These are phyloP conservation scores for Begonia peltatifolia DNA, from an alignment of 306 rosid species.

Conservation along the genomic window DNA sequence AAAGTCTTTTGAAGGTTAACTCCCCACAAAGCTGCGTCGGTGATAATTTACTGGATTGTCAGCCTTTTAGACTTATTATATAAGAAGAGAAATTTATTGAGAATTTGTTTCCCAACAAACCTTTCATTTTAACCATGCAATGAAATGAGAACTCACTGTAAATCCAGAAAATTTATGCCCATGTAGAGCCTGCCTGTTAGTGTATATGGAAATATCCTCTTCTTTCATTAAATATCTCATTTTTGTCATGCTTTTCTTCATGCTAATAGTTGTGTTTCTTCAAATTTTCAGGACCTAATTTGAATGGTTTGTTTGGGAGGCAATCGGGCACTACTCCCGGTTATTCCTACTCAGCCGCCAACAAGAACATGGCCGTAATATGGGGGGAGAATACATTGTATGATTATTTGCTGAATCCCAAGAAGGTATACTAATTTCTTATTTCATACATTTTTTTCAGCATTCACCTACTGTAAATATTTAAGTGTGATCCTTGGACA, in stretches of 20 bases:
- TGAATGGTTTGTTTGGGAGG: slow-evolving; percentile 83
- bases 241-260: neutral
- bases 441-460: neutral
- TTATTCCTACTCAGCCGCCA: slow-evolving; percentile 78
- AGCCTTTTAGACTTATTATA: too few relatives aligned
- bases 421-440: slow-evolving; percentile 44
- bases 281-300: slow-evolving; percentile 55
- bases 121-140: too few relatives aligned
- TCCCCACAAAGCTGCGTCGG: too few relatives aligned
- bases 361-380: slow-evolving; percentile 79
- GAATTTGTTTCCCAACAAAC: too few relatives aligned
- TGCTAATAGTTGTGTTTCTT: neutral
- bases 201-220: neutral
- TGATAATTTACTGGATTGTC: too few relatives aligned
- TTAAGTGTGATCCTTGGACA: too few relatives aligned
- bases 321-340: slow-evolving; percentile 86
- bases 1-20: too few relatives aligned
- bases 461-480: too few relatives aligned
- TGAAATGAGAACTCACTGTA: too few relatives aligned
- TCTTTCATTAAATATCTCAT: neutral
- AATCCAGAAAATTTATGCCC: too few relatives aligned
- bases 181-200: too few relatives aligned
- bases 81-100: too few relatives aligned
- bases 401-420: slow-evolving; percentile 82
- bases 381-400: slow-evolving; percentile 88